A percentile compares a stretch with the other conserved stretches of the same genome.
Evolutionary conservation across 345 rosid genomes (phyloP).

Genomic region (Populus pruinosa): DNA sequence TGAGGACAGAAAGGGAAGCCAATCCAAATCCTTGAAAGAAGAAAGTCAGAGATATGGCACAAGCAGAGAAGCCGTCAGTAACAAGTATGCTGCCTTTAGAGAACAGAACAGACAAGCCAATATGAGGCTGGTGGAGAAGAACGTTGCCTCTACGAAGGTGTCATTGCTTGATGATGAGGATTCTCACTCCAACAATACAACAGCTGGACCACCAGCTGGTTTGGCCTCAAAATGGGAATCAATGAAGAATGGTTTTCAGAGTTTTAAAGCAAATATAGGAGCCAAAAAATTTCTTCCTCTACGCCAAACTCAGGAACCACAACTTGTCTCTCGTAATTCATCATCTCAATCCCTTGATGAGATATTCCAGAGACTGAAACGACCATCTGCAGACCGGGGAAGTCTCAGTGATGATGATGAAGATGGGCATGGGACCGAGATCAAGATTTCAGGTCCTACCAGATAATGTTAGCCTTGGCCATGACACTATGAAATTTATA

Average conservation of each 20-base stretch:
- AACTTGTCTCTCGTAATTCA: conserved; percentile 24
- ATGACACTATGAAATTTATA: not conserved
- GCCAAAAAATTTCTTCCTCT: conserved; percentile 65
- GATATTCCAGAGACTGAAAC: conserved; percentile 87
- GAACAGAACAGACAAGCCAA: conserved; percentile 59
- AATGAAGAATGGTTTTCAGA: conserved; percentile 84
- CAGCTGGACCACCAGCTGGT: conserved; percentile 47
- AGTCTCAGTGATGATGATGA: conserved; percentile 38
- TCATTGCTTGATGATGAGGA: conserved; percentile 60
- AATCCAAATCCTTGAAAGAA: conserved; percentile 46
- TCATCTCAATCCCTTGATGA: conserved; percentile 72
- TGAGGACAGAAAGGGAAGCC: conserved; percentile 32
- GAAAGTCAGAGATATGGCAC: conserved; percentile 59
- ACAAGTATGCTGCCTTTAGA: conserved; percentile 82
- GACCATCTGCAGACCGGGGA: conserved; percentile 45
- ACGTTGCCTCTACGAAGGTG: conserved; percentile 68
- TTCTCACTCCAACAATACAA: conserved; percentile 24
- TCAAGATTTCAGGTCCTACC: conserved; percentile 20
- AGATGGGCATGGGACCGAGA: conserved; percentile 10
- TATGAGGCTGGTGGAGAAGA: conserved; percentile 48
- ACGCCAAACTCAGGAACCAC: conserved; percentile 51
- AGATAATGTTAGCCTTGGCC: conserved; percentile 25
- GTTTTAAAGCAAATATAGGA: conserved; percentile 72
- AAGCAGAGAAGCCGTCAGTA: conserved; percentile 78
- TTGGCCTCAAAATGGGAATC: conserved; percentile 72